Conservation (phyloP, 352 stramenopile genomes). For the Phytophthora pini region DNA sequence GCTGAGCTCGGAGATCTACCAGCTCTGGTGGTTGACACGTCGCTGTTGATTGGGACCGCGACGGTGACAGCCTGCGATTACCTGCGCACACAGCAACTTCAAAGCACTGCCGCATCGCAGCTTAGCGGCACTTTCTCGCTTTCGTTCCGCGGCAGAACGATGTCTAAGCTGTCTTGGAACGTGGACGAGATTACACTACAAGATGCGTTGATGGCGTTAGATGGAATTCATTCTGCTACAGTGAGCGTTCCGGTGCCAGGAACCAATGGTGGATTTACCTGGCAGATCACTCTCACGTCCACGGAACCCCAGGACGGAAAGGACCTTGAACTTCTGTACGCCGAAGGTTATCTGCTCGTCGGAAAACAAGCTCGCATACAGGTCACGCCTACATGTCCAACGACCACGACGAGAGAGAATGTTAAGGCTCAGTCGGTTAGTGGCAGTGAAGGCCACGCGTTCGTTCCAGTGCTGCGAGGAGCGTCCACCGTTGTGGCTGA, state of each 20-base stretch:
- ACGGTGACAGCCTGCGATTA: constrained; percentile 89
- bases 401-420: constrained; percentile 43
- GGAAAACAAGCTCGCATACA: constrained; percentile 48
- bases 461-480: constrained; percentile 70
- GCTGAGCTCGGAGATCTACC: constrained; percentile 78
- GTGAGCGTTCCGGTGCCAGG: constrained; percentile 47
- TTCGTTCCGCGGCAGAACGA: constrained; percentile 70
- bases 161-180: constrained; percentile 76
- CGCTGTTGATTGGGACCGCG: constrained; percentile 46
- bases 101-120: constrained; percentile 50
- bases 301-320: constrained; percentile 48
- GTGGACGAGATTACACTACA: constrained; percentile 57
- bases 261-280: constrained; percentile 70
- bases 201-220: constrained; percentile 70
- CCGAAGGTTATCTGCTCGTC: constrained; percentile 83
- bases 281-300: constrained; percentile 88
- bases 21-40: constrained; percentile 58
- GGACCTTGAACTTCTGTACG: constrained; percentile 69
- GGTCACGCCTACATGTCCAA: constrained; percentile 55
- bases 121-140: constrained; percentile 91
- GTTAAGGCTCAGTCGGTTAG: constrained; percentile 45
- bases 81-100: constrained; percentile 78
- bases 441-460: constrained; percentile 69
- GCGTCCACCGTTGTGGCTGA: constrained; percentile 62
- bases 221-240: constrained; percentile 73